Conservation (phyloP, 2,329 filamentous ascomycete genomes). For the Paramyrothecium roridum region DNA sequence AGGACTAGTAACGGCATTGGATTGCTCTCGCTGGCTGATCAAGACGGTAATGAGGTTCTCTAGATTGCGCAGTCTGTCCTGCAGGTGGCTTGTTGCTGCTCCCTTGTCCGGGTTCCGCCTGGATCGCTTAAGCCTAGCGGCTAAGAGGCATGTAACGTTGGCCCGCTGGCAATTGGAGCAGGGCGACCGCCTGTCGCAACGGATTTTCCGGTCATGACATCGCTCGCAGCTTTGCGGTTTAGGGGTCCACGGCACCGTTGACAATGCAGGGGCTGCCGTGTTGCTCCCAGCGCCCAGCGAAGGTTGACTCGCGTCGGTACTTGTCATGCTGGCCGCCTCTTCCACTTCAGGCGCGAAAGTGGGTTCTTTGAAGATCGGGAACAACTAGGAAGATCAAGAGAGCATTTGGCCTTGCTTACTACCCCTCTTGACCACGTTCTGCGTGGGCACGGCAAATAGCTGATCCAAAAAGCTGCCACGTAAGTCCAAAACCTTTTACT, state of each 20-base stretch:
- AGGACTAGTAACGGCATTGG: slow-evolving; percentile 14
- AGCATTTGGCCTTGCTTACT: no score
- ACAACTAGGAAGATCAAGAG: no score
- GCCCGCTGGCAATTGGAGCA: slow-evolving; percentile 55
- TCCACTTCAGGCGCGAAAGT: no score
- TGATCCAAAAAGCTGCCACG: no score
- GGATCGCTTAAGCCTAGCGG: slow-evolving; percentile 20
- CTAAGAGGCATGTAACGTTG: slow-evolving; percentile 48
- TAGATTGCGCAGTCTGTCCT: slow-evolving; percentile 46
- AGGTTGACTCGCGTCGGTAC: no score
- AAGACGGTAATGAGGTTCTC: slow-evolving; percentile 50
- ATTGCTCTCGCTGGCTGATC: slow-evolving; percentile 24
- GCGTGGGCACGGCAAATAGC: no score
- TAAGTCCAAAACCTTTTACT: no score
- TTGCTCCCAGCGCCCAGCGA: no score
- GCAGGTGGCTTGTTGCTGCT: slow-evolving; percentile 31
- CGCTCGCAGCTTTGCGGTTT: slow-evolving; percentile 46
- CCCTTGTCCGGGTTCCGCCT: slow-evolving; percentile 11
- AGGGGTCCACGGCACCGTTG: not conserved
- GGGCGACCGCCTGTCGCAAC: slow-evolving; percentile 53
- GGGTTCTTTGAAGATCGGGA: no score
- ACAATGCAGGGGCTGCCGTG: no score
- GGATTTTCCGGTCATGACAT: slow-evolving; percentile 53
- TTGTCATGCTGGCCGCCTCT: no score
- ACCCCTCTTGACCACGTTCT: no score